Evolutionary conservation across 306 rosid genomes (phyloP).

Genomic region (Glycine tomentella): DNA sequence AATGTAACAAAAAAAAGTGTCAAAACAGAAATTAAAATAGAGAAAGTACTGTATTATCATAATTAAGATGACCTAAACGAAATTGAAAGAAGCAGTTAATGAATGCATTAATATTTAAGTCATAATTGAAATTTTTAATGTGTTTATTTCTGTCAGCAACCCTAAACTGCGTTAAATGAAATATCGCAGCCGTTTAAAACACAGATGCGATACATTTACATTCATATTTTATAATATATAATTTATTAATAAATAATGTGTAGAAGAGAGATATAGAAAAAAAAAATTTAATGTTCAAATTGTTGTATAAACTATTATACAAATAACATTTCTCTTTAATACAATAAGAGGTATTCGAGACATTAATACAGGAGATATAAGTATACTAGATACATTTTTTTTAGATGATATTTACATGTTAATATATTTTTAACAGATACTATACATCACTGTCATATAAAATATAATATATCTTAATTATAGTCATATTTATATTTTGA

Average conservation of each 20-base stretch:
- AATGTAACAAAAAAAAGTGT: not conserved
- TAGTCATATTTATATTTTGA: too few species aligned
- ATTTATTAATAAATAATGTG: too few species aligned
- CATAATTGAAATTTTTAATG: not conserved
- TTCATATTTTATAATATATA: too few species aligned
- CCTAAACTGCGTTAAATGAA: conserved; percentile 9
- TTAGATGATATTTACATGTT: not conserved
- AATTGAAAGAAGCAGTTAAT: conserved; percentile 9
- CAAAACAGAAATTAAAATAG: not conserved
- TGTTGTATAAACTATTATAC: too few species aligned
- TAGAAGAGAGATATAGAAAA: too few species aligned
- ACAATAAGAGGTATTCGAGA: not conserved
- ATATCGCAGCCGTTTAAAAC: not conserved
- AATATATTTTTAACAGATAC: not conserved
- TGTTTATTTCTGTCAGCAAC: conserved; percentile 21
- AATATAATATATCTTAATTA: too few species aligned
- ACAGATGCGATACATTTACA: too few species aligned
- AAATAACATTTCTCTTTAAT: too few species aligned
- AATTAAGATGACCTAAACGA: not conserved
- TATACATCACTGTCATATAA: too few species aligned
- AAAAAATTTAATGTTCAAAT: too few species aligned
- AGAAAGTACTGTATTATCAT: not conserved
- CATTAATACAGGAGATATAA: not conserved
- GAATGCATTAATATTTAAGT: not conserved
- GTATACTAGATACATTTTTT: too few species aligned